A percentile compares a stretch with the other conserved stretches of the same genome.
These are phyloP conservation scores for Inga laurina DNA, from an alignment of 306 rosid genomes.

Conservation along the genomic window DNA sequence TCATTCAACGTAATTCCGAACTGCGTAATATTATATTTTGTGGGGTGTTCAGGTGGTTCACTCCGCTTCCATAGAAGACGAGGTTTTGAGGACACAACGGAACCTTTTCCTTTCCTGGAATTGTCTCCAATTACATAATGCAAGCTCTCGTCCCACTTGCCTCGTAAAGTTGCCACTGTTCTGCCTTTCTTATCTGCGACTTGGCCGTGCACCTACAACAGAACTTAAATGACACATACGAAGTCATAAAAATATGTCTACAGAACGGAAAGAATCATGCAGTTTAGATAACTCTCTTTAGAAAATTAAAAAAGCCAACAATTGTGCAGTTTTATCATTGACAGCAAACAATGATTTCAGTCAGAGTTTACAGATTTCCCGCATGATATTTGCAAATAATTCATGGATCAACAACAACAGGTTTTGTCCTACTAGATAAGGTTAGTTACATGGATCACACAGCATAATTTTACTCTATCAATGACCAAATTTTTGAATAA, in stretches of 20 bases:
- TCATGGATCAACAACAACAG: not conserved
- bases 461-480: too few relatives aligned
- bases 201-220: constrained; percentile 66
- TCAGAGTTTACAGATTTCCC: not conserved
- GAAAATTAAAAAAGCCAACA: not conserved
- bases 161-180: constrained; percentile 73
- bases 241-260: constrained; percentile 31
- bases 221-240: constrained; percentile 40
- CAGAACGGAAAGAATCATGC: constrained; percentile 6
- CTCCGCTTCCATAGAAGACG: constrained; percentile 66
- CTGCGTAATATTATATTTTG: constrained; percentile 79
- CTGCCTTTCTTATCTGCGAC: constrained; percentile 81
- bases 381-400: not conserved
- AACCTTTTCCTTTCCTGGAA: constrained; percentile 69
- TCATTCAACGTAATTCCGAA: constrained; percentile 85
- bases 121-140: constrained; percentile 63
- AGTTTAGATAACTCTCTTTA: constrained; percentile 1
- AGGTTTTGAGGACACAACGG: constrained; percentile 55
- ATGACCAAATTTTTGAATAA: too few relatives aligned
- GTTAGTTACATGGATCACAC: too few relatives aligned
- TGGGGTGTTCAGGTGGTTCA: constrained; percentile 54
- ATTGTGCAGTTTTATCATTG: not conserved
- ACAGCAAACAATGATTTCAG: not conserved
- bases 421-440: not conserved
- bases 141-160: constrained; percentile 95